These are phyloP conservation scores for Ascochyta rabiei DNA, from an alignment of 2,329 filamentous ascomycete species.

Conservation along the genomic window DNA sequence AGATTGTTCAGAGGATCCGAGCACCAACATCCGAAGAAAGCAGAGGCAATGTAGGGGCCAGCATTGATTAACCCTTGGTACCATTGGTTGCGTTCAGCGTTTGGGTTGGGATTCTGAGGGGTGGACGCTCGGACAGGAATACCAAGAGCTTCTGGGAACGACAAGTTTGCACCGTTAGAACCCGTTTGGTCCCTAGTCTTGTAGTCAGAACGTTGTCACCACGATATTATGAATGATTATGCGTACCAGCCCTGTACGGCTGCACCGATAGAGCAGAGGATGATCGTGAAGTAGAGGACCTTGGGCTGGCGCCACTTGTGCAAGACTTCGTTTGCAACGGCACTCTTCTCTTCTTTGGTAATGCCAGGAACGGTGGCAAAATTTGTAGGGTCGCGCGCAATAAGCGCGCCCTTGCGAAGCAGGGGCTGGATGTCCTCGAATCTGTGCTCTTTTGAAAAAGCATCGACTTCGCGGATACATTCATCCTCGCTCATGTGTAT, in stretches of 20 bases:
- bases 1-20: conserved; percentile 31
- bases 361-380: conserved; percentile 23
- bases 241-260: conserved; percentile 67
- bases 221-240: background rate
- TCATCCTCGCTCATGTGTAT: conserved; percentile 29
- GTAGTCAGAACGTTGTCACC: background rate
- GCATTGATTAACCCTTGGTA: conserved; percentile 30
- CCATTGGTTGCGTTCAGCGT: conserved; percentile 29
- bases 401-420: conserved; percentile 57
- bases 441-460: conserved; percentile 56
- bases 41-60: conserved; percentile 25
- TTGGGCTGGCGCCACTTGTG: conserved; percentile 64
- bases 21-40: conserved; percentile 24
- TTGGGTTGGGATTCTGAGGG: conserved; percentile 10
- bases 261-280: conserved; percentile 69
- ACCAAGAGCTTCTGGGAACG: conserved; percentile 61
- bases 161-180: conserved; percentile 58
- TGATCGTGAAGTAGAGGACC: conserved; percentile 68
- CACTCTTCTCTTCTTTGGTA: conserved; percentile 24
- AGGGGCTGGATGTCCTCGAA: conserved; percentile 54
- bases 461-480: conserved; percentile 59
- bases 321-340: conserved; percentile 45
- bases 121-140: conserved; percentile 47
- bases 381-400: conserved; percentile 49
- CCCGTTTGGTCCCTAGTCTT: conserved; percentile 57